Evolutionary conservation across 495 filamentous ascomycete genomes (phyloP).

Genomic region (Penicillium dipodomyicola): DNA sequence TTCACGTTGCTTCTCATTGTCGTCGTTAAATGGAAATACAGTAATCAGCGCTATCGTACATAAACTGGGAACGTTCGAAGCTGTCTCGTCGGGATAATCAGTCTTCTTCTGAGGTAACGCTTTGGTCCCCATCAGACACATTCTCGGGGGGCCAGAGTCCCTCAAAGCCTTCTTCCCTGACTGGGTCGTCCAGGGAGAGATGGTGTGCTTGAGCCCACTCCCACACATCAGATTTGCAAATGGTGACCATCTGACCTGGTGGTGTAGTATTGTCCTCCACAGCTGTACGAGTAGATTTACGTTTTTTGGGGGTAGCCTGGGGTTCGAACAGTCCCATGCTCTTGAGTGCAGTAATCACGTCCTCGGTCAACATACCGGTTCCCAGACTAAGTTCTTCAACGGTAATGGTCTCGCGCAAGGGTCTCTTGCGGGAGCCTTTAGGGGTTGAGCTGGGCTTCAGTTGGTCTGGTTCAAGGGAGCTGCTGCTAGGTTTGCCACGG

Average conservation of each 20-base stretch:
- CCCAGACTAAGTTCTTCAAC: slow-evolving; percentile 57
- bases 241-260: slow-evolving; percentile 34
- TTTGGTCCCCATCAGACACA: slow-evolving; percentile 14
- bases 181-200: slow-evolving; percentile 45
- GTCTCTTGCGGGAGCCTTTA: slow-evolving; percentile 37
- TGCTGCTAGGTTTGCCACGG: slow-evolving; percentile 25
- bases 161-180: slow-evolving; percentile 49
- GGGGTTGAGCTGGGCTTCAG: slow-evolving; percentile 30
- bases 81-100: slow-evolving; percentile 6
- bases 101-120: slow-evolving; percentile 12
- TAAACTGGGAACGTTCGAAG: not conserved
- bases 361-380: slow-evolving; percentile 79
- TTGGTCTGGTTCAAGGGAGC: slow-evolving; percentile 23
- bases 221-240: slow-evolving; percentile 46
- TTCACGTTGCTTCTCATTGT: slow-evolving; percentile 15
- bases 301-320: slow-evolving; percentile 46
- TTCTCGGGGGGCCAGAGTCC: slow-evolving; percentile 29
- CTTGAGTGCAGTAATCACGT: slow-evolving; percentile 73
- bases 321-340: slow-evolving; percentile 73
- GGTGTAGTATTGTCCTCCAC: slow-evolving; percentile 27
- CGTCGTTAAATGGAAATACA: slow-evolving; percentile 13
- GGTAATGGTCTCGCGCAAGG: slow-evolving; percentile 42
- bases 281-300: slow-evolving; percentile 28
- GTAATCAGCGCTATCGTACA: slow-evolving; percentile 15
- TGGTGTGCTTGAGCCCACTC: slow-evolving; percentile 45